phyloP scores from a whole-genome alignment of 2,329 filamentous ascomycete genomes.

The Hypoxylon sp. region DNA sequence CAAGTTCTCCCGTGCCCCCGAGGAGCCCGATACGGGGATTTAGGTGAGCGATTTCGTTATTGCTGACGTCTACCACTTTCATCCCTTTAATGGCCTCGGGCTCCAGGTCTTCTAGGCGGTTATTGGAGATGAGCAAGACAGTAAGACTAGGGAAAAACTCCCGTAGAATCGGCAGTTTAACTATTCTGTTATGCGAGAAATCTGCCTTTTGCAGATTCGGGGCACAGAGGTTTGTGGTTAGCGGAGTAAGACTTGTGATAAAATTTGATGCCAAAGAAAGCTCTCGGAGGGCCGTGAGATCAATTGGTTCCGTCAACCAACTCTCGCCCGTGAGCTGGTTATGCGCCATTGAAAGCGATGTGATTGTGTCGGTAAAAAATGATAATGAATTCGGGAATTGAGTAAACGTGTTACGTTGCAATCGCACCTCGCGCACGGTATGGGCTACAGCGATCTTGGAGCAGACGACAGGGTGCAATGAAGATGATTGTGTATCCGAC shows the following conservation, averaged over 20 bases:
- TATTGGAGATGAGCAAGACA: slow-evolving; percentile 82
- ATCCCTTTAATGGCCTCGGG: slow-evolving; percentile 82
- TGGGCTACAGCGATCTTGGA: slow-evolving; percentile 69
- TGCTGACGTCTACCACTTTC: slow-evolving; percentile 81
- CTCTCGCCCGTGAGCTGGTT: slow-evolving; percentile 77
- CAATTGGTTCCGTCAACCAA: slow-evolving; percentile 76
- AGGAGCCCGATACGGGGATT: slow-evolving; percentile 86
- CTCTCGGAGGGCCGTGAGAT: slow-evolving; percentile 81
- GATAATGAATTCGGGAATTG: slow-evolving; percentile 78
- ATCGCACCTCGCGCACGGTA: slow-evolving; percentile 70
- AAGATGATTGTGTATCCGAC: slow-evolving; percentile 75
- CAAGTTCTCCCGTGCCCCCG: slow-evolving; percentile 71
- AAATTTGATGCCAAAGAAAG: slow-evolving; percentile 83
- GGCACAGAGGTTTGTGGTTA: slow-evolving; percentile 78
- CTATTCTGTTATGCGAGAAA: slow-evolving; percentile 85
- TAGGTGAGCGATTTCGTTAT: slow-evolving; percentile 87
- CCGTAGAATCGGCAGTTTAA: slow-evolving; percentile 76
- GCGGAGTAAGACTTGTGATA: slow-evolving; percentile 76
- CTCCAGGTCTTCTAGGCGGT: slow-evolving; percentile 80
- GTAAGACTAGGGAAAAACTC: slow-evolving; percentile 78
- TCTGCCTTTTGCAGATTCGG: slow-evolving; percentile 83
- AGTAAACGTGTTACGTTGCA: slow-evolving; percentile 84
- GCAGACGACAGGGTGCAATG: slow-evolving; percentile 70
- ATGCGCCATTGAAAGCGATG: slow-evolving; percentile 79
- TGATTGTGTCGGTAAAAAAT: slow-evolving; percentile 79